Evolutionary conservation across 148 eudicot genomes (phyloP), one percentile per base, ranked within the genome.

Genomic region (Rhododendron ovatum): DNA sequence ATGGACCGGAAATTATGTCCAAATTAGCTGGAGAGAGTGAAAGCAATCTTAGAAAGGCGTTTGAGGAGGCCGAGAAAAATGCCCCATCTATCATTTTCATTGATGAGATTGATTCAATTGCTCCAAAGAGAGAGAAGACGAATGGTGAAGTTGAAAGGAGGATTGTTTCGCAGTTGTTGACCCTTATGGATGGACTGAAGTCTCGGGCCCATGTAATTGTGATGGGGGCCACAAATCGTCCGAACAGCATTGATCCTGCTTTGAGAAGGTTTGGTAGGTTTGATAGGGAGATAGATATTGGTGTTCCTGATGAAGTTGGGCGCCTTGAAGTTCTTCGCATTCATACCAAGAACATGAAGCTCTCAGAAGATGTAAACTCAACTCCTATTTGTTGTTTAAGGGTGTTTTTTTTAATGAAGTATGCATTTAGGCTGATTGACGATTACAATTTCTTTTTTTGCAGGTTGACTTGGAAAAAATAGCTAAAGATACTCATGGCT

Each of bases 271-370:
- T 88, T 83, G 90, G 90, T 43, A 84, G 90, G 81, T 88, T 86
- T 88, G 90, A 88, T 82, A 86, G 91, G 80, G 89, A 89, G 73
- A 89, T 89, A 47, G 91, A 89, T 33, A 89, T 89, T 65, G 90
- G 90, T 37, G 92, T 88, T 79, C 92, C 90, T 0, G 92, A 90
- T 90, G 90, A 90, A 87, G 53, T 90, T 84, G 92, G 92, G 17
- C 84, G 92, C 18, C 85, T 90, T 37, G 92, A 90, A 77, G 88
- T 90, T 87, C 88, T 90, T 51, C 90, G 92, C 18, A 90, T 90
- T 78, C 92, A 90, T 78, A 90, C 92, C 11, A 90, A 90, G 88
- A 90, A 90, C 85, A 90, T 90, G 92, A 90, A 88, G 78, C 92
- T 90, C 51, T 83, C 92, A 81, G 92, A 90, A 12, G 92, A 88